Evolutionary conservation across 1,284 basidiomycete genomes (phyloP), one percentile per base, ranked within the genome.

Genomic region (Pyrrhoderma noxium): DNA sequence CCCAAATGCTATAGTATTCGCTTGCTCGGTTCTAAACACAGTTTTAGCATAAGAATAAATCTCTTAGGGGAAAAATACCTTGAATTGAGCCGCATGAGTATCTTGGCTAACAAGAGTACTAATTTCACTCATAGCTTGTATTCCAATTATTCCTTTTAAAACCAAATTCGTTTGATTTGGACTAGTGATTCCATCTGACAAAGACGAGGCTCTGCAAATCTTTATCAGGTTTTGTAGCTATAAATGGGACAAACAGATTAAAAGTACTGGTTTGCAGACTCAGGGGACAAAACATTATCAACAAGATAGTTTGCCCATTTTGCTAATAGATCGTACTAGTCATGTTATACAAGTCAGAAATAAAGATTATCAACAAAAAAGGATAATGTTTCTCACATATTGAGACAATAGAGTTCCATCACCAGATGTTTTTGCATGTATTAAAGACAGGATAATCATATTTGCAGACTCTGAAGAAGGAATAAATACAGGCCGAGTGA

Each of bases 81-180:
- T 31, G 27, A 31, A 31, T 11, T 11, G 5, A 5, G 27, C 11
- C 5, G 7, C 11, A 31, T 31, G 7, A 31, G 5, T 31, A 31
- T 31, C 11, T 5, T 31, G 27, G 11, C 27, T 31, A 31, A 11
- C 11, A 31, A 31, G 7, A 11, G 27, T 5, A 11, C 27, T 31
- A 31, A 85, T 80, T 53, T 76, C 66, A 0, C 76, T 67, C 81
- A 86, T 85, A 8, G 74, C 82, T 57, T 73, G 76, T 63, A 87
- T 85, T 22, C 82, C 83, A 47, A 83, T 66, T 55, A 86, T 85
- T 8, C 84, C 85, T 60, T 88, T 88, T 67, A 87, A 82, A 0
- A 84, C 85, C 21, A 87, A 72, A 60, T 89, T 85, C 8, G 85
- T 87, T 64, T 87, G 84, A 62, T 89, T 87, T 34, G 80, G 77